phyloP scores from a whole-genome alignment of 768 basidiomycete genomes.

The Porpolomopsis calyptriformis region DNA sequence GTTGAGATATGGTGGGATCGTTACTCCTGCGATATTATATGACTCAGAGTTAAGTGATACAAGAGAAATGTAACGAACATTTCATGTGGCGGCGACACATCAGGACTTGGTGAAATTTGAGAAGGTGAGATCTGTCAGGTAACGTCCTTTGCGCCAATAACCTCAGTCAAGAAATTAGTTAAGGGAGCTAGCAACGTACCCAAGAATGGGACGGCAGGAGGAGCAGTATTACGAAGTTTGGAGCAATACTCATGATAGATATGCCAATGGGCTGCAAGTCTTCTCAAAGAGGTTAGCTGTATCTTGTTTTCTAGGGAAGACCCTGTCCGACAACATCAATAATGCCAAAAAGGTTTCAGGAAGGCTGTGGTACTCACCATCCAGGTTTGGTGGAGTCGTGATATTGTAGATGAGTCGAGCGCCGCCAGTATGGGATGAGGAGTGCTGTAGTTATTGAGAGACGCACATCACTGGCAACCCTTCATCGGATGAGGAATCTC shows the following conservation, averaged over 20 bases:
- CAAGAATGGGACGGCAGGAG: no score
- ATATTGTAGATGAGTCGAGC: slow-evolving; percentile 89
- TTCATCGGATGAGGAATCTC: slow-evolving; percentile 77
- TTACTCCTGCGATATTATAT: no score
- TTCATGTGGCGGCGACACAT: not conserved
- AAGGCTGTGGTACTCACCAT: slow-evolving; percentile 66
- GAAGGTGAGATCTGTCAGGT: slow-evolving; percentile 31
- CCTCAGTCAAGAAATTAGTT: no score
- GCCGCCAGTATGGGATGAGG: slow-evolving; percentile 89
- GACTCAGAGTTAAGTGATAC: not conserved
- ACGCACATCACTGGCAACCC: slow-evolving; percentile 62
- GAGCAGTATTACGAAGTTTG: no score
- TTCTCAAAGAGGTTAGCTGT: no score
- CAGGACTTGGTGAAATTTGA: slow-evolving; percentile 16
- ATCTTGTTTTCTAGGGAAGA: no score
- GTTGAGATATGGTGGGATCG: slow-evolving; percentile 8
- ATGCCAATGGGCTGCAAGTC: no score
- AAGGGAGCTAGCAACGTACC: no score
- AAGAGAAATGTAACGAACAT: not conserved
- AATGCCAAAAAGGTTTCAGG: no score
- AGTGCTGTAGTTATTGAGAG: slow-evolving; percentile 83
- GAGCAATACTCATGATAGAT: no score
- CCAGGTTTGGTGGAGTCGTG: slow-evolving; percentile 90
- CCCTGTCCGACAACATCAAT: no score
- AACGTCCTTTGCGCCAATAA: no score